phyloP scores from a whole-genome alignment of 306 rosid species.

The Cucumis cinereus region DNA sequence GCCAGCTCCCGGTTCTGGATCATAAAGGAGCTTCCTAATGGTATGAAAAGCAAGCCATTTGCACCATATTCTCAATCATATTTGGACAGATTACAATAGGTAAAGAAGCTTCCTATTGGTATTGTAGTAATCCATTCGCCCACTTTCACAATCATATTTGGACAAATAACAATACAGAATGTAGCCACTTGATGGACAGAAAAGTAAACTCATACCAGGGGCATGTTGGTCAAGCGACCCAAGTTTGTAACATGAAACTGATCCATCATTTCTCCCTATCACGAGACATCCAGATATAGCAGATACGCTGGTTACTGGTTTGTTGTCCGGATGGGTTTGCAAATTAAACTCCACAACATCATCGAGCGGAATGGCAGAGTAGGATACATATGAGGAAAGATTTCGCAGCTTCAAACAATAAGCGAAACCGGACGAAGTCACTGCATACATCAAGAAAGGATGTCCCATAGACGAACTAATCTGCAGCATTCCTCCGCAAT shows the following conservation, averaged over 20 bases:
- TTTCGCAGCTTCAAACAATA: slow-evolving; percentile 48
- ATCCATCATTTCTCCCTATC: slow-evolving; percentile 66
- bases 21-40: background rate
- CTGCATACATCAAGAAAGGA: slow-evolving; percentile 57
- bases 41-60: background rate
- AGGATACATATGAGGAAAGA: slow-evolving; percentile 32
- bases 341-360: slow-evolving; percentile 44
- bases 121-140: background rate
- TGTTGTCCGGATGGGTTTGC: slow-evolving; percentile 20
- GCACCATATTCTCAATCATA: background rate
- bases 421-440: slow-evolving; percentile 60
- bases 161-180: background rate
- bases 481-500: slow-evolving; percentile 24
- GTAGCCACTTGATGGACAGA: background rate
- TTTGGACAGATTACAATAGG: background rate
- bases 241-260: slow-evolving; percentile 58
- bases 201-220: slow-evolving; percentile 42
- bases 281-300: slow-evolving; percentile 51
- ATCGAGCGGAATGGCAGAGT: slow-evolving; percentile 31
- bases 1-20: background rate
- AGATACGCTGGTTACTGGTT: slow-evolving; percentile 37
- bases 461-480: slow-evolving; percentile 24
- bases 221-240: slow-evolving; percentile 43
- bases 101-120: background rate
- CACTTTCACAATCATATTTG: background rate